A percentile compares a stretch with the other conserved stretches of the same genome.
Evolutionary conservation across 345 rosid genomes (phyloP).

Genomic region (Crucihimalaya himalaica): DNA sequence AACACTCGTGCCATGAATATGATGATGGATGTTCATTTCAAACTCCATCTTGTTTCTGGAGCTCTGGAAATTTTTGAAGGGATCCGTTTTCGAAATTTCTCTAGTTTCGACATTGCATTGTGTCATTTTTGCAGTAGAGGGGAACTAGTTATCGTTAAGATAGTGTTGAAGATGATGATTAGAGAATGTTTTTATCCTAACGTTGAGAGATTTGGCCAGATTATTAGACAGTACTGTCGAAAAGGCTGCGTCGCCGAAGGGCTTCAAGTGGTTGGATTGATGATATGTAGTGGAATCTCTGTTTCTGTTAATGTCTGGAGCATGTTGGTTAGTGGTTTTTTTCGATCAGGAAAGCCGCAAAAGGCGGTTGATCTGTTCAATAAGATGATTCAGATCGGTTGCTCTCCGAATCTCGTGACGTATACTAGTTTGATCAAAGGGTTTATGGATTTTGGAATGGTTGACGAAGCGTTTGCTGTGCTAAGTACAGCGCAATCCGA

Average conservation of each 20-base stretch:
- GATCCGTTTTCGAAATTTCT: constrained; percentile 51
- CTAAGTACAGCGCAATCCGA: constrained; percentile 44
- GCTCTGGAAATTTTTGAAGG: constrained; percentile 52
- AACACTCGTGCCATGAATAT: constrained; percentile 64
- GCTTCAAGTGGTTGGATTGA: constrained; percentile 54
- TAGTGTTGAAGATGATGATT: constrained; percentile 54
- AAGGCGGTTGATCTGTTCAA: constrained; percentile 52
- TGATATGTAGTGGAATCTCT: constrained; percentile 52
- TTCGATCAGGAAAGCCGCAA: constrained; percentile 43
- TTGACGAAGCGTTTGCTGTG: constrained; percentile 45
- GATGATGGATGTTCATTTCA: constrained; percentile 64
- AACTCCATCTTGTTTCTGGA: constrained; percentile 36
- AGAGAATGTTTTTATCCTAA: constrained; percentile 62
- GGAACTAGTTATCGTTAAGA: constrained; percentile 43
- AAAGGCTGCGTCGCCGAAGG: constrained; percentile 45
- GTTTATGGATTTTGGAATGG: constrained; percentile 53
- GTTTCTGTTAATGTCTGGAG: constrained; percentile 59
- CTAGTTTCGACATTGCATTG: constrained; percentile 61
- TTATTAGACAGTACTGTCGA: constrained; percentile 55
- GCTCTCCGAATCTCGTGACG: constrained; percentile 61
- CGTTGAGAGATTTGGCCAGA: constrained; percentile 51
- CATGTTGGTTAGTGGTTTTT: constrained; percentile 53
- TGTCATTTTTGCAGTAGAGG: constrained; percentile 55
- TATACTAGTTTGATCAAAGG: constrained; percentile 68
- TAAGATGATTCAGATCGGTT: constrained; percentile 60